Percentiles rank a stretch among this genome's conserved stretches.
Conservation (phyloP, 805 yeast genomes). For the Yarrowia phangngaensis region DNA sequence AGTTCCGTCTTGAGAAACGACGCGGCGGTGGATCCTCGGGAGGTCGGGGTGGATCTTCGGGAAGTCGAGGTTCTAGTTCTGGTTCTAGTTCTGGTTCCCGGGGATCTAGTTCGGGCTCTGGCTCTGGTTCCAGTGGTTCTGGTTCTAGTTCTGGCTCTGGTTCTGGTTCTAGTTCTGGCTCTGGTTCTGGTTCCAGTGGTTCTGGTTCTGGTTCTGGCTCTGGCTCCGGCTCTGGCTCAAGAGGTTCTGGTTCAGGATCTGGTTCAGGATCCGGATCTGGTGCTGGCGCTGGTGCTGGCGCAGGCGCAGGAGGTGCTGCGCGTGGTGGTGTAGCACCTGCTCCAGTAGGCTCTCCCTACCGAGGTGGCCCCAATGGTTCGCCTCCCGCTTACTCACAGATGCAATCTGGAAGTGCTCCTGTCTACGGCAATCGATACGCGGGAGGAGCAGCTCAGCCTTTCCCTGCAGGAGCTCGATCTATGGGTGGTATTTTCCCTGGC, state of each 20-base stretch:
- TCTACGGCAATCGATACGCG: slow-evolving; percentile 25
- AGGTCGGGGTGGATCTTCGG: slow-evolving; percentile 2
- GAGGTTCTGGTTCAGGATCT: slow-evolving; percentile 11
- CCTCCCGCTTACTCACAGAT: slow-evolving; percentile 20
- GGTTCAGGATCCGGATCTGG: slow-evolving; percentile 17
- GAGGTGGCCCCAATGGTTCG: slow-evolving; percentile 14
- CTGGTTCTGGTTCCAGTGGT: slow-evolving; percentile 14
- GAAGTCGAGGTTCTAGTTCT: neutral
- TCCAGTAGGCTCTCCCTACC: slow-evolving; percentile 13
- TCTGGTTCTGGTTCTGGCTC: slow-evolving; percentile 23
- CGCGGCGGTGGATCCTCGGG: slow-evolving; percentile 24
- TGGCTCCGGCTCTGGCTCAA: slow-evolving; percentile 1
- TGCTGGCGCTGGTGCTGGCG: slow-evolving; percentile 10
- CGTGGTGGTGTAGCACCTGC: slow-evolving; percentile 18
- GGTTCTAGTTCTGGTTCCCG: neutral
- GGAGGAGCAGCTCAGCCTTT: slow-evolving; percentile 28
- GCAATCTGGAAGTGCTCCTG: slow-evolving; percentile 25
- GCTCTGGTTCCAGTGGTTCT: slow-evolving; percentile 16
- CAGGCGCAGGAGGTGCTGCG: slow-evolving; percentile 13
- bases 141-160: slow-evolving; percentile 5
- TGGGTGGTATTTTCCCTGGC: slow-evolving; percentile 28
- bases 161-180: slow-evolving; percentile 1
- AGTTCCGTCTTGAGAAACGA: slow-evolving; percentile 9
- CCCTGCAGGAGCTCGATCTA: slow-evolving; percentile 27
- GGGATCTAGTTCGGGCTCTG: slow-evolving; percentile 11